Evolutionary conservation across 2,329 filamentous ascomycete genomes (phyloP).

Genomic region (Thermomyces lanuginosus): DNA sequence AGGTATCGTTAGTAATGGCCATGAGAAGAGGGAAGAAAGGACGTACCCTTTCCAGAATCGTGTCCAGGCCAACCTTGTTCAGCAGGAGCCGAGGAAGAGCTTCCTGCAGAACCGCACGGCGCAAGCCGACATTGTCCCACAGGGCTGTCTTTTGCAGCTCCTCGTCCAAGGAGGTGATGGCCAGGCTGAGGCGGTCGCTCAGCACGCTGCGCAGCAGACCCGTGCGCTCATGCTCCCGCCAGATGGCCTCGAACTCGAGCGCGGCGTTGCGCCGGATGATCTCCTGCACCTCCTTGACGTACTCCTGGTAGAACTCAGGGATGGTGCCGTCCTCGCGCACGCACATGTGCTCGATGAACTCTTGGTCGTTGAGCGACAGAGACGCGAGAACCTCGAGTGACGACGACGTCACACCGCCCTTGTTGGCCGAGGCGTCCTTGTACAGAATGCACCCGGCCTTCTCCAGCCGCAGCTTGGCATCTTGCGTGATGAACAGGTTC

Average conservation of each 20-base stretch:
- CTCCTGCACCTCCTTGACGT: conserved; percentile 80
- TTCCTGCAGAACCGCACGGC: conserved; percentile 62
- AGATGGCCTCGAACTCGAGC: conserved; percentile 95
- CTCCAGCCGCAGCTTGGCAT: conserved; percentile 88
- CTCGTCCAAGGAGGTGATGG: conserved; percentile 93
- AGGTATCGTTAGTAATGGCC: conserved; percentile 1
- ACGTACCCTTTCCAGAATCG: conserved; percentile 61
- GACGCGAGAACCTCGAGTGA: conserved; percentile 92
- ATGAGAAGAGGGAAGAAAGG: neutral
- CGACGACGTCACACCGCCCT: conserved; percentile 93
- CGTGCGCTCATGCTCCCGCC: conserved; percentile 78
- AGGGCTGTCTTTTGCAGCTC: conserved; percentile 86
- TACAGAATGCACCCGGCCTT: conserved; percentile 87
- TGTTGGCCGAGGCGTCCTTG: conserved; percentile 98
- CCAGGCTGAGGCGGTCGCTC: conserved; percentile 75
- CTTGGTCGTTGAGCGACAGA: conserved; percentile 77
- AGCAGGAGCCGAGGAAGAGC: conserved; percentile 72
- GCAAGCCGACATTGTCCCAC: conserved; percentile 68
- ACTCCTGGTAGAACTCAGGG: conserved; percentile 81
- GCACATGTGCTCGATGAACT: conserved; percentile 91
- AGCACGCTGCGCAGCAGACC: conserved; percentile 68
- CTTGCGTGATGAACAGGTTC: conserved; percentile 97
- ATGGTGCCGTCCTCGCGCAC: conserved; percentile 57
- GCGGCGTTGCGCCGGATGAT: conserved; percentile 82
- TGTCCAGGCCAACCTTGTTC: conserved; percentile 79